Percentiles rank a stretch among this genome's conserved stretches.
Conservation (phyloP, 106 monocot genomes). For the Ottelia alismoides region DNA sequence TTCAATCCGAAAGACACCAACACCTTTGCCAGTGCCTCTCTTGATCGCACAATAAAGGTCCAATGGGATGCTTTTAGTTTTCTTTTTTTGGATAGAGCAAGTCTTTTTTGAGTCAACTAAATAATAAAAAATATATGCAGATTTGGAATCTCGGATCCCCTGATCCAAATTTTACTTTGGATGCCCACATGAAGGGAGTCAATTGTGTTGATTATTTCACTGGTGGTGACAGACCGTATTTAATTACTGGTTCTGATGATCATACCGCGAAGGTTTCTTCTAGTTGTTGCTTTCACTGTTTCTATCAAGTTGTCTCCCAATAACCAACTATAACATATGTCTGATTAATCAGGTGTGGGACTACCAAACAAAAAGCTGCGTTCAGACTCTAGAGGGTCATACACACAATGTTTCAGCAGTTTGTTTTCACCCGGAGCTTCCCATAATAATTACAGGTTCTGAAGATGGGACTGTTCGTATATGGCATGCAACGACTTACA, state of each 20-base stretch:
- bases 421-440: slow-evolving; percentile 88
- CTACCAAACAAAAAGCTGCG: slow-evolving; percentile 91
- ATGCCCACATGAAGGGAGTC: slow-evolving; percentile 84
- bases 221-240: slow-evolving; percentile 84
- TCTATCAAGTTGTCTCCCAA: too few species aligned
- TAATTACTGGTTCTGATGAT: slow-evolving; percentile 96
- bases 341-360: slow-evolving; percentile 96
- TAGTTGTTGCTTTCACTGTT: slow-evolving; percentile 2
- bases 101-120: too few species aligned
- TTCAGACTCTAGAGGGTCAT: slow-evolving; percentile 91
- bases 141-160: slow-evolving; percentile 96
- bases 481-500: slow-evolving; percentile 89
- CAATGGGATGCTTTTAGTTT: too few species aligned
- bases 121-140: too few species aligned
- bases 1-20: slow-evolving; percentile 95
- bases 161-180: slow-evolving; percentile 90
- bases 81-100: too few species aligned
- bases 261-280: slow-evolving; percentile 73
- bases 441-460: too few species aligned
- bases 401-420: too few species aligned
- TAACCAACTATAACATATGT: too few species aligned
- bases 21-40: slow-evolving; percentile 91
- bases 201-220: slow-evolving; percentile 96
- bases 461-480: too few species aligned
- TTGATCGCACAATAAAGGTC: slow-evolving; percentile 96